Evolutionary conservation across 805 yeast species (phyloP), one percentile per base, ranked within the genome.

Genomic region (Metschnikowia amazonensis): DNA sequence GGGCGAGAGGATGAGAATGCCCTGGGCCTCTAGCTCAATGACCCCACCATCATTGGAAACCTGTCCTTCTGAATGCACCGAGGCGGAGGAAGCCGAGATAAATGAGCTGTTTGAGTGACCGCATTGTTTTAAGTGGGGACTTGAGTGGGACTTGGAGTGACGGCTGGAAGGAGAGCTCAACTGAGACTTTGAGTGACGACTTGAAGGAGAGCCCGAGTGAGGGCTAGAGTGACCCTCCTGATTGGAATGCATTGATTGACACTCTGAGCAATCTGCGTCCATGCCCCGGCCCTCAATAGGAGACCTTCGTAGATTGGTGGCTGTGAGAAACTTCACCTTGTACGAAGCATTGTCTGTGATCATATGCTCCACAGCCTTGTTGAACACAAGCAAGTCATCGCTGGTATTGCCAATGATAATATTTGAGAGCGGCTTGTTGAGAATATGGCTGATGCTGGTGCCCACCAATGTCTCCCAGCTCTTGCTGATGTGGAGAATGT

Each of bases 11-110:
- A 94, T 83, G 17, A 92, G 63, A 8, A 94, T 84, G 2, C 99
- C 99, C 59, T 92, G 97, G 0, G 97, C 98, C 63, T 92, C 98
- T 32, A 90, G 68, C 53, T 87, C 92, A 7, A 83, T 77, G 13
- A 77, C 66, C 8, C 76, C 80, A 5, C 84, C 85, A 55, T 81
- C 80, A 16, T 82, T 81, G 2, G 70, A 68, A 8, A 69, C 53
- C 42, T 68, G 69, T 5, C 28, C 42, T 9, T 36, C 40, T 2
- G 74, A 64, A 7, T 40, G 24, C 4, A 27, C 33, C 4, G 54
- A 48, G 5, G 21, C 16, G 3, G 25, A 8, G 17, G 36, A 32
- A 21, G 24, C 4, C 4, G 24, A 21, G 4, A 21, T 21, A 6
- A 21, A 5, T 14, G 31, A n/a, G 8, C 31, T 28, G 24, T 21